Evolutionary conservation across 2,329 filamentous ascomycete genomes (phyloP), one percentile per base, ranked within the genome.

Genomic region (Hypoxylon sp.): DNA sequence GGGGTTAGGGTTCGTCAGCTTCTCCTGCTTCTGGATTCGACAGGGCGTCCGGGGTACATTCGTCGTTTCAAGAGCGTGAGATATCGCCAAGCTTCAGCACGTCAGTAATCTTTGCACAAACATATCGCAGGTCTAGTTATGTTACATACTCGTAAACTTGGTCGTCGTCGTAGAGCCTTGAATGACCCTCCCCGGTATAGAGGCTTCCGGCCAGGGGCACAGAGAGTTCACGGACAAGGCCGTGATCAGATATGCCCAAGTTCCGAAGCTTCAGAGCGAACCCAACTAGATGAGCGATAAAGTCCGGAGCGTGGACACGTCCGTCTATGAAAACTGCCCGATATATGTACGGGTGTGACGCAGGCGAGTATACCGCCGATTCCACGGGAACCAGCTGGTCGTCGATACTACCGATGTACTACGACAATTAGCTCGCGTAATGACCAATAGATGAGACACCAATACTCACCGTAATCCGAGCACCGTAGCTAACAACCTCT

Each of bases 301-400:
- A 99, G 73, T 96, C 93, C 2, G 93, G 92, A 0, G 93, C 90
- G 72, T 98, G 94, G 27, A 97, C 83, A 57, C 93, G 88, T 21
- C 93, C 91, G 74, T 99, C 94, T 50, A 99, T 90, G 72, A 98
- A 98, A 13, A 96, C 92, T n/a, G 93, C 91, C 23, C 95, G 88
- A 73, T 92, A 96, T 56, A 98, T 94, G 73, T 97, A 93, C 0
- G 95, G 95, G 69, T 99, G 95, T 17, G 86, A 87, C 3, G 92
- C 87, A 0, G 90, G 90, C 0, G 91, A 89, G 74, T 96, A 96
- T 0, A 95, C 86, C 13, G 94, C 92, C 2, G 93, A 97, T 86
- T 97, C 94, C 71, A 99, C 80, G 3, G 93, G 94, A 11, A 99
- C 93, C 2, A 99, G 81, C 74, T 99, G 95, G 74, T 99, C 95